Percentiles rank a stretch among this genome's conserved stretches.
These are phyloP conservation scores for Passiflora organensis DNA, from an alignment of 345 rosid genomes.

Conservation along the genomic window DNA sequence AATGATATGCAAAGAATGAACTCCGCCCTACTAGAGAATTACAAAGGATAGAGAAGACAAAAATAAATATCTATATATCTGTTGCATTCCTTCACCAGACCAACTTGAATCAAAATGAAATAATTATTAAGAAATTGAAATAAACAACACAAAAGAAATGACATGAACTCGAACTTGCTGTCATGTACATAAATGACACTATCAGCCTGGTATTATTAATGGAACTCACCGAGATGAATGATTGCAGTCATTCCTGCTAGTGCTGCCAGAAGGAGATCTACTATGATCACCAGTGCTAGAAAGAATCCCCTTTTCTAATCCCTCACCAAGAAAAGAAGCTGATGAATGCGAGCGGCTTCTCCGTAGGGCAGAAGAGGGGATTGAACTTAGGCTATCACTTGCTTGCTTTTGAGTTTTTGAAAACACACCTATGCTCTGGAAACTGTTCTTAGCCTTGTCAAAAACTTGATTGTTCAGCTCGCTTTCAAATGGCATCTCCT, in stretches of 20 bases:
- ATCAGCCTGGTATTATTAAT: slow-evolving; percentile 1
- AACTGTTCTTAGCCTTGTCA: slow-evolving; percentile 31
- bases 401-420: slow-evolving; percentile 48
- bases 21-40: too few species aligned
- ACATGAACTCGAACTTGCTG: not conserved
- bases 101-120: not conserved
- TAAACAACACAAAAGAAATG: not conserved
- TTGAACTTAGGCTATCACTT: slow-evolving; percentile 38
- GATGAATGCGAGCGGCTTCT: slow-evolving; percentile 83
- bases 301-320: slow-evolving; percentile 24
- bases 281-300: slow-evolving; percentile 34
- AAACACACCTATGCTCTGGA: slow-evolving; percentile 31
- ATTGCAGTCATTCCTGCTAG: slow-evolving; percentile 24
- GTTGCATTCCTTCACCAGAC: too few species aligned
- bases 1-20: too few species aligned
- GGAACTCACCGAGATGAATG: slow-evolving; percentile 48
- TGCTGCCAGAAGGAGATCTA: slow-evolving; percentile 35
- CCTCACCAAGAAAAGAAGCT: slow-evolving; percentile 50
- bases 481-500: slow-evolving; percentile 35
- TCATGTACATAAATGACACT: slow-evolving; percentile 1
- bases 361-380: slow-evolving; percentile 45
- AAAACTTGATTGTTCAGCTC: slow-evolving; percentile 29
- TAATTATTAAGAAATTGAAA: not conserved
- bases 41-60: too few species aligned
- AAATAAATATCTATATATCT: too few species aligned